Evolutionary conservation across 441 rosid genomes (phyloP), one percentile per base, ranked within the genome.

Genomic region (Theobroma grandiflorum): DNA sequence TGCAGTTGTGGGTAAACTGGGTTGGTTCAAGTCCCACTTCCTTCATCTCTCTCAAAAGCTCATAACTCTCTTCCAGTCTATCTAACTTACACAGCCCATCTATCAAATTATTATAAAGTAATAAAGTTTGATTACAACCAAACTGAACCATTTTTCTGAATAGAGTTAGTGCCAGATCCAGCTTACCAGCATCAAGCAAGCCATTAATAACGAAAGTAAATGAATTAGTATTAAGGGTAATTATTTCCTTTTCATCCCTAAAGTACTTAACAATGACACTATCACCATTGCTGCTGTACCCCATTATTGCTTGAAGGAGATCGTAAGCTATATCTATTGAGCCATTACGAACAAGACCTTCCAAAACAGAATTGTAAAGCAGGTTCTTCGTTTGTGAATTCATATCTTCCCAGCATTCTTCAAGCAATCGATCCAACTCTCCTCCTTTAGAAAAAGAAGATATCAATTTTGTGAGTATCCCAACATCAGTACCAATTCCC

Each of bases 1-100:
- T 87, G 75, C 89, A 83, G 77, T 96, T 94, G 85, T 82, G 85
- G 3, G 98, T 92, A 84, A 89, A 96, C 37, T 85, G 86, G 62
- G 94, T 89, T 62, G 98, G 96, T 75, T 84, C 87, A 82, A 87
- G 83, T 77, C 96, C 91, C 0, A 84, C 78, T 18, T 81, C 82
- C 77, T 88, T 88, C 99, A 96, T 92, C 84, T 90, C 79, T 83
- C 79, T 82, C 79, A 93, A 62, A 76, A 96, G 84, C 78, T 86
- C 84, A 68, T 53, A 86, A 82, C 93, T 88, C 82, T 93, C 96
- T 78, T 89, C 91, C 68, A 89, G 81, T 87, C 96, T 90, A 82
- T 91, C 79, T 79, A 91, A 89, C 78, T 82, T 89, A 88, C 99
- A 91, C 38, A 94, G 84, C 45, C 88, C 87, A 52, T 90, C 88